phyloP scores from a whole-genome alignment of 768 basidiomycete genomes.

The Naematelia aurantialba region DNA sequence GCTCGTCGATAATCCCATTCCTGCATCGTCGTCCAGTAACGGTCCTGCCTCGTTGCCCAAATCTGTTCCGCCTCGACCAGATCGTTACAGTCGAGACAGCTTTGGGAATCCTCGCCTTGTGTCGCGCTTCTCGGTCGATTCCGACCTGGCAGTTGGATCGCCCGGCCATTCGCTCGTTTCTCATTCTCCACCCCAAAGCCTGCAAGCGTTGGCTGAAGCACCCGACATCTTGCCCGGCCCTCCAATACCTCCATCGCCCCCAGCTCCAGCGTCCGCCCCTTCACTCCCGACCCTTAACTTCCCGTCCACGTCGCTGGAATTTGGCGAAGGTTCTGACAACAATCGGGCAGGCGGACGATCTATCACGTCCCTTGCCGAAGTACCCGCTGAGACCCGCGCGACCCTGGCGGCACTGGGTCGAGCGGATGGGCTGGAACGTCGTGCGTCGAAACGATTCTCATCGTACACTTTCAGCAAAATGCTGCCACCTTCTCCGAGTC shows the following conservation, averaged over 20 bases:
- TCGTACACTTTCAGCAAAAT: slow-evolving; percentile 92
- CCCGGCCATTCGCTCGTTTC: slow-evolving; percentile 28
- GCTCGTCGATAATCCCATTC: slow-evolving; percentile 24
- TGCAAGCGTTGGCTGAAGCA: slow-evolving; percentile 13
- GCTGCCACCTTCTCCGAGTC: slow-evolving; percentile 57
- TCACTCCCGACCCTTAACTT: slow-evolving; percentile 23
- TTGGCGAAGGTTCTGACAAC: neutral
- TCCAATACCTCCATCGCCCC: slow-evolving; percentile 4
- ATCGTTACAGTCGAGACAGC: slow-evolving; percentile 26
- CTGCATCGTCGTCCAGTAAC: slow-evolving; percentile 14
- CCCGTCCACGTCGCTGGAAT: slow-evolving; percentile 12
- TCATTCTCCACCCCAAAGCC: slow-evolving; percentile 14
- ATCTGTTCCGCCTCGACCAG: slow-evolving; percentile 32
- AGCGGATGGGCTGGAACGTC: slow-evolving; percentile 76
- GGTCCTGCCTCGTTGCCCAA: slow-evolving; percentile 17
- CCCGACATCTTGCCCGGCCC: neutral
- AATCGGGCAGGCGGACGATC: neutral
- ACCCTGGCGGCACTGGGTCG: slow-evolving; percentile 84
- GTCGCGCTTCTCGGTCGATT: slow-evolving; percentile 42
- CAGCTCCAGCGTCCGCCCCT: slow-evolving; percentile 10
- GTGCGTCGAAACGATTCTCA: slow-evolving; percentile 94
- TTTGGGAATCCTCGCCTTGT: slow-evolving; percentile 28
- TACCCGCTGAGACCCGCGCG: slow-evolving; percentile 51
- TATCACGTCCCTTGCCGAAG: slow-evolving; percentile 15
- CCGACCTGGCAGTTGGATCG: slow-evolving; percentile 38